A percentile compares a stretch with the other conserved stretches of the same genome.
Conservation (phyloP, 768 basidiomycete genomes). For the Chlorophyllum brunneum region DNA sequence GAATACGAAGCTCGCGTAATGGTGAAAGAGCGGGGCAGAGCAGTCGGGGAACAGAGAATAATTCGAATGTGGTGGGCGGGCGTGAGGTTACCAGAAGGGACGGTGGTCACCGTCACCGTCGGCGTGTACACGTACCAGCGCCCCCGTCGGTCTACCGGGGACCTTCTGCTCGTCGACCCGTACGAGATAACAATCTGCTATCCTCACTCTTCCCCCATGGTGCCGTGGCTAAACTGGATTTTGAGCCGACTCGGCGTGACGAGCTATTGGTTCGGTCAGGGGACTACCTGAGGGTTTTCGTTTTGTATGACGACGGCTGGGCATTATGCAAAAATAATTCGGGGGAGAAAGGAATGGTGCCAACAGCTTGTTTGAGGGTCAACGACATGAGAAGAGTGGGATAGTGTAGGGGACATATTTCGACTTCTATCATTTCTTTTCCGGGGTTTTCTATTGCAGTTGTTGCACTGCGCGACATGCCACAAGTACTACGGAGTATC, state of each 20-base stretch:
- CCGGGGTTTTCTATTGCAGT: background rate
- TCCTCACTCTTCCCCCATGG: conserved; percentile 18
- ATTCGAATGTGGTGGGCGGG: background rate
- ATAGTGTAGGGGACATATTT: background rate
- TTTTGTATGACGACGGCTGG: conserved; percentile 78
- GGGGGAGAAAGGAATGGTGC: conserved; percentile 72
- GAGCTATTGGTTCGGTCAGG: conserved; percentile 62
- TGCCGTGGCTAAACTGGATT: conserved; percentile 47
- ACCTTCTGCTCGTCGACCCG: background rate
- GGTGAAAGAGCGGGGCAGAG: background rate
- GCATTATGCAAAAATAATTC: conserved; percentile 53
- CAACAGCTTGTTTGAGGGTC: conserved; percentile 57
- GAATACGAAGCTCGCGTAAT: background rate
- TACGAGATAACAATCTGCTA: background rate
- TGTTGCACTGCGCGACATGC: too few relatives aligned
- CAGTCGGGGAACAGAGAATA: background rate
- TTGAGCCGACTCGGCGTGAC: conserved; percentile 66
- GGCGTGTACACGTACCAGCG: background rate
- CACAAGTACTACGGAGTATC: too few relatives aligned
- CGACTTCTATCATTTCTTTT: background rate
- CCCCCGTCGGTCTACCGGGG: background rate
- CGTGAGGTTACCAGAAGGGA: background rate
- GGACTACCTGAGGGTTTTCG: conserved; percentile 51
- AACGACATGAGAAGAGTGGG: background rate
- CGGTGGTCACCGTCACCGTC: too few relatives aligned